These are phyloP conservation scores for Penicillium steckii DNA, from an alignment of 495 filamentous ascomycete genomes.

Conservation along the genomic window DNA sequence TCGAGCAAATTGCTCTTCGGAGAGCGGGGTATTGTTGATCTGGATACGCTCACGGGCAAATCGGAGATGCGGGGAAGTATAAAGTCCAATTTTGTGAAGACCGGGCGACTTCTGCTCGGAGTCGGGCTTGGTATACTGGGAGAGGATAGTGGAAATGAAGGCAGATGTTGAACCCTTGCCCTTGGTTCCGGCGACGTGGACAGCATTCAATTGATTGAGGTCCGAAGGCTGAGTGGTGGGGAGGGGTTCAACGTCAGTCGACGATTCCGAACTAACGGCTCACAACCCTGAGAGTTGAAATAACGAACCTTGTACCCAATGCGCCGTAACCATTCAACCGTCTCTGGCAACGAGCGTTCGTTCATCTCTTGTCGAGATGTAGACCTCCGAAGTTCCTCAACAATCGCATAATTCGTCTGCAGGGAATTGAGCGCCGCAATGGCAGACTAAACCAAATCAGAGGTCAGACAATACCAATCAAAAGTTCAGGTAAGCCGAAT, in stretches of 20 bases:
- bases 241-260: conserved; percentile 10
- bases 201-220: conserved; percentile 68
- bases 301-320: conserved; percentile 74
- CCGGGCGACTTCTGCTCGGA: conserved; percentile 27
- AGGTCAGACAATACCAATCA: not conserved
- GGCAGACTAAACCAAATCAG: conserved; percentile 55
- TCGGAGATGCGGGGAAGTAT: conserved; percentile 85
- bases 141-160: conserved; percentile 56
- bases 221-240: conserved; percentile 58
- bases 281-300: not conserved
- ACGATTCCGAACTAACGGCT: not conserved
- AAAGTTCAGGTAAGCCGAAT: not conserved
- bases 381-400: conserved; percentile 67
- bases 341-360: conserved; percentile 67
- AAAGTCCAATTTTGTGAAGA: conserved; percentile 69
- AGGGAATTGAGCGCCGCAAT: conserved; percentile 84
- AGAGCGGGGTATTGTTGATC: conserved; percentile 74
- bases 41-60: conserved; percentile 86
- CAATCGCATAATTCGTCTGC: conserved; percentile 78
- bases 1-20: conserved; percentile 71
- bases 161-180: conserved; percentile 71
- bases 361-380: conserved; percentile 64
- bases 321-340: conserved; percentile 69
- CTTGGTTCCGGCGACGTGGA: conserved; percentile 91
- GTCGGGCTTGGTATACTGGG: conserved; percentile 52